Evolutionary conservation across 2,329 filamentous ascomycete species (phyloP), one percentile per base, ranked within the genome.

Genomic region (Colletotrichum simmondsii): DNA sequence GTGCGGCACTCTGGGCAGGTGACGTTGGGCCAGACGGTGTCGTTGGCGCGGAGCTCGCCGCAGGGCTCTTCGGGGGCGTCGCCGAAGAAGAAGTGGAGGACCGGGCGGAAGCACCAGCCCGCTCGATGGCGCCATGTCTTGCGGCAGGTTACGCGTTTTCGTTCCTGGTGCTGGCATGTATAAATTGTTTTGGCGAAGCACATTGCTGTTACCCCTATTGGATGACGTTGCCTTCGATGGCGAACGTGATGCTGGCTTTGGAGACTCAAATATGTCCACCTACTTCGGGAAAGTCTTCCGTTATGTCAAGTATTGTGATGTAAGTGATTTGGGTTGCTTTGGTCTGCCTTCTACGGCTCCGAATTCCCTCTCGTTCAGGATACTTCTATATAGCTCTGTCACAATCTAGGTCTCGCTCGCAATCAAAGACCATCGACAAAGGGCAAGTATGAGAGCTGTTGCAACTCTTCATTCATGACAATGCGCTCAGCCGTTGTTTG

Each of bases 21-120:
- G 11, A 22, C 24, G 28, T 37, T 7, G 14, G 60, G 59, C 19
- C 42, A 24, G 11, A 42, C 26, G 52, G 46, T 28, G 24, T 59
- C 57, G 6, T 63, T 53, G 22, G 19, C 22, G 28, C 59, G 56
- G 49, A 65, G 26, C 12, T 61, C 35, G 26, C 56, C 24, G 53
- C 73, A 76, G 4, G 65, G 65, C n/a, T 69, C 56, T 3, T 52
- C 46, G 5, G 57, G 42, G 8, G 63, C 28, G 30, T 53, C n/a
- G 62, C 74, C 74, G 62, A 70, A 72, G 54, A 75, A n/a, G 46
- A 28, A 58, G 37, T 24, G 19, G 32, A 68, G 42, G 57, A 67
- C 2, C 5, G 71, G 65, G 10, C 71, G 56, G 58, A 69, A 71
- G 30, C 61, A 49, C 60, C 66, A 65, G 11, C 57, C 35, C 3